Percentiles rank a stretch among this genome's conserved stretches.
phyloP scores from a whole-genome alignment of 345 rosid genomes.

The Populus tremula region DNA sequence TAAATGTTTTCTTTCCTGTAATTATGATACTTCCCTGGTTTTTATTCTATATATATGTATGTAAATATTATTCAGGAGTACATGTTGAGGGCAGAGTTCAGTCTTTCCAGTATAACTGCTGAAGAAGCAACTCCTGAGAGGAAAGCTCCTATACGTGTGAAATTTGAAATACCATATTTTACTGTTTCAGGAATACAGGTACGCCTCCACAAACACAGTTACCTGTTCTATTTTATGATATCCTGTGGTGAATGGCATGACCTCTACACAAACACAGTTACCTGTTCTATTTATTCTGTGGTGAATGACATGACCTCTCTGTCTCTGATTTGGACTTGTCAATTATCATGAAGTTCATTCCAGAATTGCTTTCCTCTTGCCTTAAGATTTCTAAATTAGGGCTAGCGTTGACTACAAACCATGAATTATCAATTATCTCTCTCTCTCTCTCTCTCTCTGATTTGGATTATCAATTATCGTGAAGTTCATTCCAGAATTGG shows the following conservation, averaged over 20 bases:
- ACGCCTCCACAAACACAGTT: not conserved
- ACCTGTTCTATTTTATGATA: not conserved
- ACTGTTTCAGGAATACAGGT: slow-evolving; percentile 94
- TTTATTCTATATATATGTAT: not conserved
- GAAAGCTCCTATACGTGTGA: slow-evolving; percentile 73
- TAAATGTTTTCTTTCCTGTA: not conserved
- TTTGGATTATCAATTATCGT: not conserved
- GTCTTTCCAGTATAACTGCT: slow-evolving; percentile 68
- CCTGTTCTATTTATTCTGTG: too few species aligned
- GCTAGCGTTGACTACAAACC: not conserved
- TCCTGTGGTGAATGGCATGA: not conserved
- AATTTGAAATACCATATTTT: slow-evolving; percentile 84
- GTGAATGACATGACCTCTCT: not conserved
- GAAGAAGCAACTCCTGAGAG: slow-evolving; percentile 74
- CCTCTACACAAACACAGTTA: not conserved
- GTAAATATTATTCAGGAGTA: slow-evolving; percentile 50
- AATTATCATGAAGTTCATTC: not conserved
- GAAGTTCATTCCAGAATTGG: too few species aligned
- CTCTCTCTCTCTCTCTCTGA: not conserved
- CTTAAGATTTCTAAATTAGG: not conserved
- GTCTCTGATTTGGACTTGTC: not conserved
- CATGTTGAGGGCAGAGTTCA: slow-evolving; percentile 78
- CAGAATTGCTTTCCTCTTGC: not conserved
- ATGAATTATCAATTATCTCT: too few species aligned
- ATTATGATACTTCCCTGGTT: not conserved